Percentiles rank a stretch among this genome's conserved stretches.
These are phyloP conservation scores for Colletotrichum cuscutae DNA, from an alignment of 2,329 filamentous ascomycete genomes.

Conservation along the genomic window DNA sequence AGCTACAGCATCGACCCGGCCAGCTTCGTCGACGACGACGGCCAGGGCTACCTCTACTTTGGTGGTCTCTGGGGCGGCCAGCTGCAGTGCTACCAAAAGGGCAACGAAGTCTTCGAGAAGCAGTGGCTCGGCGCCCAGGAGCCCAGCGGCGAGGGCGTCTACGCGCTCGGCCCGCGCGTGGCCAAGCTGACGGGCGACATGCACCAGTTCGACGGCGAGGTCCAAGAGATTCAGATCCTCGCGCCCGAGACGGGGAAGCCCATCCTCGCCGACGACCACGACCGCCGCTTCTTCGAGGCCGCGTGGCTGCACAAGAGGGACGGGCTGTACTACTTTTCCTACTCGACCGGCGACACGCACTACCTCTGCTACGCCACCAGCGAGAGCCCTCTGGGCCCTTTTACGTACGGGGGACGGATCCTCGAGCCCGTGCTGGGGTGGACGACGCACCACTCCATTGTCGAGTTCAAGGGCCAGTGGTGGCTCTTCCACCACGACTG, in stretches of 20 bases:
- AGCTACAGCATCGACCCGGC: conserved; percentile 84
- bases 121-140: conserved; percentile 67
- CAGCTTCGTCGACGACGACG: conserved; percentile 72
- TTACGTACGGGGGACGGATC: conserved; percentile 77
- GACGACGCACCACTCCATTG: conserved; percentile 85
- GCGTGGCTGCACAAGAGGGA: conserved; percentile 82
- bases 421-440: conserved; percentile 82
- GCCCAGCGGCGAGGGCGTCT: conserved; percentile 63
- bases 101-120: conserved; percentile 64
- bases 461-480: conserved; percentile 77
- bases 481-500: conserved; percentile 84
- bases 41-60: conserved; percentile 67
- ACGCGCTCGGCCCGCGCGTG: conserved; percentile 74
- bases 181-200: conserved; percentile 73
- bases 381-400: conserved; percentile 74
- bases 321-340: conserved; percentile 79
- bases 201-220: conserved; percentile 65
- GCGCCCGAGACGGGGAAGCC: conserved; percentile 69
- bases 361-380: conserved; percentile 77
- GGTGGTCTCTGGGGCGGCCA: conserved; percentile 86
- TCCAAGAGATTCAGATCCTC: conserved; percentile 72
- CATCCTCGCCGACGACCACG: conserved; percentile 75
- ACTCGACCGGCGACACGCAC: conserved; percentile 83
- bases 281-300: conserved; percentile 82
- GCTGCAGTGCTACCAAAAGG: conserved; percentile 77